Conservation (phyloP, 805 yeast genomes). For the Sugiyamaella americana region DNA sequence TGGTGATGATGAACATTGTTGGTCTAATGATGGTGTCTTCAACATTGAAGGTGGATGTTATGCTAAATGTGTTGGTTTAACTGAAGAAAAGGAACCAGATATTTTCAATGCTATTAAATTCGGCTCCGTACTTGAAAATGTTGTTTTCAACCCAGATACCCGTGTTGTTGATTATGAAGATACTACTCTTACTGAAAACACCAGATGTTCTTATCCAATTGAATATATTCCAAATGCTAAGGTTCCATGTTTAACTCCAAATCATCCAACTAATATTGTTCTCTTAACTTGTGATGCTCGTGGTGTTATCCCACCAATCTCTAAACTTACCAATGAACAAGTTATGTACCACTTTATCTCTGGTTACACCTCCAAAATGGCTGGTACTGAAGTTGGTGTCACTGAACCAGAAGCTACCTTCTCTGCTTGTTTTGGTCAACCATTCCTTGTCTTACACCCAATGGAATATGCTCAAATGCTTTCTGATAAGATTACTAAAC, state of each 20-base stretch:
- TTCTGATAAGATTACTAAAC: conserved; percentile 83
- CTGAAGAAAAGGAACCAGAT: conserved; percentile 94
- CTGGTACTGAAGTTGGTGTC: conserved; percentile 98
- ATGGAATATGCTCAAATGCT: conserved; percentile 96
- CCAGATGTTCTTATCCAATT: conserved; percentile 98
- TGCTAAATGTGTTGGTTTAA: conserved; percentile 90
- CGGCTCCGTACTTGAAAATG: conserved; percentile 93
- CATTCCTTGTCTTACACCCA: conserved; percentile 96
- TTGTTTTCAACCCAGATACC: conserved; percentile 69
- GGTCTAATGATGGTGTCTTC: conserved; percentile 98
- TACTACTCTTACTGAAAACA: conserved; percentile 84
- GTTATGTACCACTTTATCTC: conserved; percentile 99
- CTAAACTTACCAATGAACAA: conserved; percentile 87
- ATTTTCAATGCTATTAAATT: conserved; percentile 90
- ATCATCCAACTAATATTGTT: conserved; percentile 88
- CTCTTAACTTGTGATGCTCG: conserved; percentile 95
- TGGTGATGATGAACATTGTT: conserved; percentile 99
- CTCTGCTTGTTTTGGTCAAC: conserved; percentile 99
- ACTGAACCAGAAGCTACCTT: conserved; percentile 97
- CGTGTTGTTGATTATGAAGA: conserved; percentile 84
- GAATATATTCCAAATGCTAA: conserved; percentile 94
- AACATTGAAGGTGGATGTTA: conserved; percentile 99
- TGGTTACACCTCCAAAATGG: conserved; percentile 99
- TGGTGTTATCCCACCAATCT: conserved; percentile 96
- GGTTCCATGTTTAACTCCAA: conserved; percentile 85